These are phyloP conservation scores for Gelatoporia subvermispora DNA, from an alignment of 768 basidiomycete genomes.

Conservation along the genomic window DNA sequence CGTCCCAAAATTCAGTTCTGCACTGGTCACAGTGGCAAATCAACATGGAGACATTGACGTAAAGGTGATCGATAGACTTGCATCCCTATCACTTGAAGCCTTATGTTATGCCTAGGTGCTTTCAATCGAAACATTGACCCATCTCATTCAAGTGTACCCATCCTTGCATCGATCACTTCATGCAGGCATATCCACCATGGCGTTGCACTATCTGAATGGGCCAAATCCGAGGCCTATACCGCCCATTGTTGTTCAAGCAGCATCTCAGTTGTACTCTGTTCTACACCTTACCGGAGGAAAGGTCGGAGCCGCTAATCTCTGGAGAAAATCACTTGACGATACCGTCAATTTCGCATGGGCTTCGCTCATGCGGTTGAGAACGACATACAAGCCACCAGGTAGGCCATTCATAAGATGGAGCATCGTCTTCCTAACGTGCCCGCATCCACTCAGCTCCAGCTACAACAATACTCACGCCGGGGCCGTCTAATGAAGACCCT, in stretches of 20 bases:
- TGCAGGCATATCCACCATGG: constrained; percentile 45
- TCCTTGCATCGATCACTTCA: constrained; percentile 57
- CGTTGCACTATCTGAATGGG: constrained; percentile 55
- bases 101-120: constrained; percentile 22
- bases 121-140: constrained; percentile 43
- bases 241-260: constrained; percentile 35
- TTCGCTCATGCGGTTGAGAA: constrained; percentile 52
- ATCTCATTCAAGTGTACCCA: constrained; percentile 63
- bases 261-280: constrained; percentile 54
- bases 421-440: too few relatives aligned
- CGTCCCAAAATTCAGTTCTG: constrained; percentile 63
- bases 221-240: constrained; percentile 40
- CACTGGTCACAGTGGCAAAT: constrained; percentile 53
- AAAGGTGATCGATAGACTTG: constrained; percentile 37
- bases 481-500: constrained; percentile 38
- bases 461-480: constrained; percentile 6
- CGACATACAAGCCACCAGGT: constrained; percentile 53
- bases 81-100: constrained; percentile 1
- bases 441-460: too few relatives aligned
- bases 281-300: constrained; percentile 77
- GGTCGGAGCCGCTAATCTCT: constrained; percentile 62
- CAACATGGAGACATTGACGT: constrained; percentile 45
- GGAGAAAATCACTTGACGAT: constrained; percentile 74
- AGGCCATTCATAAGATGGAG: constrained; percentile 7
- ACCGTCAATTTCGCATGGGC: constrained; percentile 62